These are phyloP conservation scores for Epichloe coenophiala DNA, from an alignment of 2,329 filamentous ascomycete genomes.

Conservation along the genomic window DNA sequence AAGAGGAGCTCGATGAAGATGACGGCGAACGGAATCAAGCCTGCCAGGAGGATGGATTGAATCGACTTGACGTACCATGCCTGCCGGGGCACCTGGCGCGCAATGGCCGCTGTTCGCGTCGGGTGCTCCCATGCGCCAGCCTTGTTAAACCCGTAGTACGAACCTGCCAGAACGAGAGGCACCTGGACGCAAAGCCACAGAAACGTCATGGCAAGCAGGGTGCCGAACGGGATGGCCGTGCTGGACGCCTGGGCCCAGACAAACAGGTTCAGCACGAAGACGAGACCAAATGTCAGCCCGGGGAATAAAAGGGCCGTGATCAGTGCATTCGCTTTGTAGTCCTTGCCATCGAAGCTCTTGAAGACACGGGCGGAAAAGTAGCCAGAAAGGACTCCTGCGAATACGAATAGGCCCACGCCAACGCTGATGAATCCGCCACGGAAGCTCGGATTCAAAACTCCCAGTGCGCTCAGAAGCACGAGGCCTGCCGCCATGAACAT, in stretches of 20 bases:
- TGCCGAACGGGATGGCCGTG: slow-evolving; percentile 74
- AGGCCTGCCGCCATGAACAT: slow-evolving; percentile 69
- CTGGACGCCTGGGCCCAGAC: slow-evolving; percentile 84
- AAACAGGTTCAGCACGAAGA: slow-evolving; percentile 76
- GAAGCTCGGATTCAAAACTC: slow-evolving; percentile 73
- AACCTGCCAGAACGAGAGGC: slow-evolving; percentile 69
- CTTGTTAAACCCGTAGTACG: slow-evolving; percentile 60
- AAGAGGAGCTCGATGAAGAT: slow-evolving; percentile 81
- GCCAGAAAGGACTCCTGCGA: slow-evolving; percentile 72
- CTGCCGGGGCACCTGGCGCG: slow-evolving; percentile 61
- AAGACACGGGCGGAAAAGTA: slow-evolving; percentile 79
- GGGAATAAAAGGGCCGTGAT: slow-evolving; percentile 69
- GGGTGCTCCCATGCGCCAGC: slow-evolving; percentile 65
- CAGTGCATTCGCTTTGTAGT: slow-evolving; percentile 64
- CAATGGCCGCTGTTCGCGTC: slow-evolving; percentile 57
- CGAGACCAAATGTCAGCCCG: slow-evolving; percentile 57
- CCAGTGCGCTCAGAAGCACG: slow-evolving; percentile 58
- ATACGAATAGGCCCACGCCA: slow-evolving; percentile 68
- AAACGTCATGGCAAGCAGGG: slow-evolving; percentile 55
- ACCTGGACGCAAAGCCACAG: slow-evolving; percentile 81
- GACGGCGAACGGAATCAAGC: slow-evolving; percentile 71
- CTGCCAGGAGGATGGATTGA: slow-evolving; percentile 55
- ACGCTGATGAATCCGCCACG: slow-evolving; percentile 83
- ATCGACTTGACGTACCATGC: slow-evolving; percentile 59
- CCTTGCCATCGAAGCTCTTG: slow-evolving; percentile 65